Evolutionary conservation across 2,329 filamentous ascomycete species (phyloP), one percentile per base, ranked within the genome.

Genomic region (Biscogniauxia marginata): DNA sequence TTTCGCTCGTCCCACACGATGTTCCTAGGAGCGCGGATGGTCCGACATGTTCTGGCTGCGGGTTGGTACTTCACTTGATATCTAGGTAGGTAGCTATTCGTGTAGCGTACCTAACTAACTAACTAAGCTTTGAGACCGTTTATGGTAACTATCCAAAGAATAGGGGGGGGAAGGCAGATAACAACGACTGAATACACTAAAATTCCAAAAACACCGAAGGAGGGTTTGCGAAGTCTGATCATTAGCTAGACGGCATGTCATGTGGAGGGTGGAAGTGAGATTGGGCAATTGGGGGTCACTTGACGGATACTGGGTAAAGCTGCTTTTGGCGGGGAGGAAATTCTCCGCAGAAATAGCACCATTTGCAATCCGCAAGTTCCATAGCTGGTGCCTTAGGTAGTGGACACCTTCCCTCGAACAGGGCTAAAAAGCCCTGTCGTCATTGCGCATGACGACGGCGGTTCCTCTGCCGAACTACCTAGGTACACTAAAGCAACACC

Each of bases 21-120:
- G 23, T 34, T 58, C 62, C 62, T 62, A 61, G 13, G 22, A 45
- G 50, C 18, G 49, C 16, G 50, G 53, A 30, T 19, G 24, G 23
- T 46, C 53, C 57, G 62, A 34, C 65, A 65, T 67, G 23, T 54
- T 57, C 50, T 53, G 48, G 30, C n/a, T n/a, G n/a, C 30, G 16
- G 16, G 30, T 34, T 34, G 30, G n/a, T n/a, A n/a, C n/a, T n/a
- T n/a, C n/a, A n/a, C n/a, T n/a, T n/a, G n/a, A n/a, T n/a, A n/a
- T n/a, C n/a, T n/a, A n/a, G n/a, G n/a, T n/a, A n/a, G n/a, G n/a
- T n/a, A n/a, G n/a, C n/a, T n/a, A n/a, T n/a, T n/a, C n/a, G n/a
- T n/a, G n/a, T n/a, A n/a, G n/a, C n/a, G n/a, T n/a, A n/a, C n/a
- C n/a, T n/a, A n/a, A n/a, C n/a, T n/a, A n/a, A n/a, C n/a, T n/a